phyloP scores from a whole-genome alignment of 352 stramenopile genomes.

The Pythium scleroteichum region DNA sequence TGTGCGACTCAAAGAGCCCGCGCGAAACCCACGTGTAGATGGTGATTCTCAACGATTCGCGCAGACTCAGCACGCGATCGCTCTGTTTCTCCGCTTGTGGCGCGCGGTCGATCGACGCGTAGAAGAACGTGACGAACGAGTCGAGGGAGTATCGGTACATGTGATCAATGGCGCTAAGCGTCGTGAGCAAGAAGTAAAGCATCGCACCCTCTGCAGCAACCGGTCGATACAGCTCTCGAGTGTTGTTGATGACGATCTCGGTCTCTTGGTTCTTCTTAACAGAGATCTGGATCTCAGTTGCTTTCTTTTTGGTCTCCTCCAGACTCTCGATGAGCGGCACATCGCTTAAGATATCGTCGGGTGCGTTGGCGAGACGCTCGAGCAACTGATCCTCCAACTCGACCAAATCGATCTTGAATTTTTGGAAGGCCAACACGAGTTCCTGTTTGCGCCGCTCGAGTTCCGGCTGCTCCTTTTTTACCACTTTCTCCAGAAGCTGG shows the following conservation, averaged over 20 bases:
- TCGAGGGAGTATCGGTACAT: conserved; percentile 95
- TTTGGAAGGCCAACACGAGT: conserved; percentile 89
- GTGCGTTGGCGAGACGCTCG: conserved; percentile 88
- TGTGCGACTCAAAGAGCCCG: conserved; percentile 92
- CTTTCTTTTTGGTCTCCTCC: conserved; percentile 90
- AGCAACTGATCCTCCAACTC: conserved; percentile 90
- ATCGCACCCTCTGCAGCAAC: conserved; percentile 89
- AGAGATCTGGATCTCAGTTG: conserved; percentile 84
- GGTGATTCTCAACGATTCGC: conserved; percentile 82
- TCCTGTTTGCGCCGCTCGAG: conserved; percentile 89
- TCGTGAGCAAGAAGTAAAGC: conserved; percentile 92
- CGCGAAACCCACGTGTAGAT: conserved; percentile 89
- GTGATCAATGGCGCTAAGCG: conserved; percentile 88
- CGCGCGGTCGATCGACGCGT: conserved; percentile 64
- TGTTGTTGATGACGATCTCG: conserved; percentile 90
- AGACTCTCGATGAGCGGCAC: conserved; percentile 91
- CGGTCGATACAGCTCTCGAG: conserved; percentile 88
- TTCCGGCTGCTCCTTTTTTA: conserved; percentile 87
- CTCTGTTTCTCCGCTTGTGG: not conserved
- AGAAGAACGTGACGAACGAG: conserved; percentile 89
- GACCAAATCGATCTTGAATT: conserved; percentile 91
- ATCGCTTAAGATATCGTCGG: conserved; percentile 91
- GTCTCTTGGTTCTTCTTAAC: conserved; percentile 84
- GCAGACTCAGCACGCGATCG: conserved; percentile 28
- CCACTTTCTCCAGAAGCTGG: conserved; percentile 87